Evolutionary conservation across 2,329 filamentous ascomycete species (phyloP), one percentile per base, ranked within the genome.

Genomic region (Colletotrichum nymphaeae): DNA sequence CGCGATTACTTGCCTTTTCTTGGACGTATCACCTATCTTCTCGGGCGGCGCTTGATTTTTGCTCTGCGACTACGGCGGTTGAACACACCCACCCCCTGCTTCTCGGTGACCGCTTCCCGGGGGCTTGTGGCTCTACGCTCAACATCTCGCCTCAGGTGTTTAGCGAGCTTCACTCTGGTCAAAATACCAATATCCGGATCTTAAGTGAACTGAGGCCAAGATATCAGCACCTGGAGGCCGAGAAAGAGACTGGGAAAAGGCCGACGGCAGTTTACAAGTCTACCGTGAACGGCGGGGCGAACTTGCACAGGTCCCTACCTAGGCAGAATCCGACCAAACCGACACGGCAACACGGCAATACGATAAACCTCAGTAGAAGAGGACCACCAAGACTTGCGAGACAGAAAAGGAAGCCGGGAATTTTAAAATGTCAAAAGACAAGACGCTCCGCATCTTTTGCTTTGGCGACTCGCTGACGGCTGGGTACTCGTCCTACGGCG

Each of bases 391-490:
- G 16, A 49, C 19, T 19, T 35, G 7, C 6, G 30, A 55, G 22
- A 7, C 46, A 37, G 19, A 24, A n/a, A 35, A 35, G 32, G 11
- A 8, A 35, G 32, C 32, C 9, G 11, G 22, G 16, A 24, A 63
- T 16, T 42, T 16, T 14, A 42, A 26, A 4, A 72, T 72, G 67
- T 32, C 63, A 46, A 56, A 58, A 35, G 68, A 62, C n/a, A 67
- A 59, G 67, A 73, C 82, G 35, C 83, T 91, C 32, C 84, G 86
- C 77, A 87, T 92, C 77, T 86, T 92, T 73, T 92, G 90, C 84
- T 90, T 92, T 80, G 91, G 91, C 79, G 86, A 92, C 84, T 92
- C 89, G 52, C 86, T 93, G 58, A 93, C 91, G 6, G 85, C 84
- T 14, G 91, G 91, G 55, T 91, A 84, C 79, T 83, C 84, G 35